Evolutionary conservation across 1,139 yeast genomes (phyloP).

Genomic region (Pichia cactophila): DNA sequence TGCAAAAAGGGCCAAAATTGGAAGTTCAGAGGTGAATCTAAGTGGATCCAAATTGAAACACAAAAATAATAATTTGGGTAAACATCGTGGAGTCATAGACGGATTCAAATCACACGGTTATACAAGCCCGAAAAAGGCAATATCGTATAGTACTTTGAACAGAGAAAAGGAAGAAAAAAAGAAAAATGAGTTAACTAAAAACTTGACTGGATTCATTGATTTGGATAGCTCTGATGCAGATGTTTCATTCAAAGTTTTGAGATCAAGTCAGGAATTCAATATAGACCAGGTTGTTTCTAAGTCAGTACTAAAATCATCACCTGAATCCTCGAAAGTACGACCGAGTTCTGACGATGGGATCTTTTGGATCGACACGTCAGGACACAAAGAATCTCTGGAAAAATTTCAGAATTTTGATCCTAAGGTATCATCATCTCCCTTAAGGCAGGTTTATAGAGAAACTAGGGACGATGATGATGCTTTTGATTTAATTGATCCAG

Average conservation of each 20-base stretch:
- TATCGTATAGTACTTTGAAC: slow-evolving; percentile 6
- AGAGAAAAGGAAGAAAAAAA: slow-evolving; percentile 2
- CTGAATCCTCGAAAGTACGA: slow-evolving; percentile 6
- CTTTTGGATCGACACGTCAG: slow-evolving; percentile 29
- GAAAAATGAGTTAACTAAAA: not conserved
- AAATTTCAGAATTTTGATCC: not conserved
- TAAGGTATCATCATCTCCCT: slow-evolving; percentile 15
- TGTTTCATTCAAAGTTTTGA: slow-evolving; percentile 8
- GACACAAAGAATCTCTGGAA: not conserved
- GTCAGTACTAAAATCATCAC: not conserved
- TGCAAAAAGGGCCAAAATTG: slow-evolving; percentile 1
- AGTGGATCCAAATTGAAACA: not conserved
- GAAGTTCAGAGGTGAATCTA: not conserved
- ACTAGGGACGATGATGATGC: slow-evolving; percentile 3
- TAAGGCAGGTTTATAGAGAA: slow-evolving; percentile 4
- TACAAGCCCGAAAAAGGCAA: slow-evolving; percentile 5
- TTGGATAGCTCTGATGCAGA: slow-evolving; percentile 9
- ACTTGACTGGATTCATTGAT: slow-evolving; percentile 2
- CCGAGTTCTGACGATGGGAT: slow-evolving; percentile 28
- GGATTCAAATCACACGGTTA: not conserved
- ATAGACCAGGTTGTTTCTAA: slow-evolving; percentile 4
- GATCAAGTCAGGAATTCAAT: slow-evolving; percentile 14
- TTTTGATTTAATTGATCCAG: slow-evolving; percentile 20
- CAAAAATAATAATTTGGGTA: not conserved
- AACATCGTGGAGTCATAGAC: not conserved